Evolutionary conservation across 164 flowering plant species (phyloP).

Genomic region (Chloranthus sessilifolius): DNA sequence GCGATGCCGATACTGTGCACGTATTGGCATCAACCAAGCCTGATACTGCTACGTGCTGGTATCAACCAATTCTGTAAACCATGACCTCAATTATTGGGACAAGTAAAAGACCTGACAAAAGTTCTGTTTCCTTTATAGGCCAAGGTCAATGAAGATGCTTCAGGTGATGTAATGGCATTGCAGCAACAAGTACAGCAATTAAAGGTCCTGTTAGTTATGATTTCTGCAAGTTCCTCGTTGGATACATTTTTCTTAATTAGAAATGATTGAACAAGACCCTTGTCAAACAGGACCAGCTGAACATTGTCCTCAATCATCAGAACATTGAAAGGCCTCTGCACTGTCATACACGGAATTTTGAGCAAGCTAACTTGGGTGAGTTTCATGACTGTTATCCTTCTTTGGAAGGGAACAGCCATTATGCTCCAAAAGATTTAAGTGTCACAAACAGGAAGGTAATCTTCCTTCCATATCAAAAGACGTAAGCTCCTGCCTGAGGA

Average conservation of each 20-base stretch:
- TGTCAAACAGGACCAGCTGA: conserved; percentile 62
- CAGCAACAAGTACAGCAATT: conserved; percentile 68
- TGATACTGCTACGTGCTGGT: too few relatives aligned
- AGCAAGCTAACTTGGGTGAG: conserved; percentile 20
- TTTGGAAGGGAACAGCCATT: conserved; percentile 14
- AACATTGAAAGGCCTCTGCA: conserved; percentile 23
- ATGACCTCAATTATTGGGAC: too few relatives aligned
- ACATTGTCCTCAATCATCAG: conserved; percentile 49
- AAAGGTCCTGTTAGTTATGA: conserved; percentile 38
- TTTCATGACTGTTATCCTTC: conserved; percentile 14
- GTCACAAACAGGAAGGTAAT: conserved; percentile 35
- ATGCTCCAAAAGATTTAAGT: conserved; percentile 10
- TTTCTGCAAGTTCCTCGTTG: neutral
- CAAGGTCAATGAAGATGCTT: conserved; percentile 87
- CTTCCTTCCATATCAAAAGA: conserved; percentile 1
- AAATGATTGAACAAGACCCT: conserved; percentile 10
- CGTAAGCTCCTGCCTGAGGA: neutral
- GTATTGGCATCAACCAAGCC: too few relatives aligned
- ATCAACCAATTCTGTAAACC: too few relatives aligned
- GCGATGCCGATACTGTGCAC: too few relatives aligned
- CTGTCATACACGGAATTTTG: conserved; percentile 17
- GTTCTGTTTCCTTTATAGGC: conserved; percentile 55
- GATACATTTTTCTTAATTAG: neutral
- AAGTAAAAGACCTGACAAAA: too few relatives aligned
- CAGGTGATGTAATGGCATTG: conserved; percentile 66